Evolutionary conservation across 371 early-diverging fungal genomes (phyloP).

Genomic region (Mortierella sp.): DNA sequence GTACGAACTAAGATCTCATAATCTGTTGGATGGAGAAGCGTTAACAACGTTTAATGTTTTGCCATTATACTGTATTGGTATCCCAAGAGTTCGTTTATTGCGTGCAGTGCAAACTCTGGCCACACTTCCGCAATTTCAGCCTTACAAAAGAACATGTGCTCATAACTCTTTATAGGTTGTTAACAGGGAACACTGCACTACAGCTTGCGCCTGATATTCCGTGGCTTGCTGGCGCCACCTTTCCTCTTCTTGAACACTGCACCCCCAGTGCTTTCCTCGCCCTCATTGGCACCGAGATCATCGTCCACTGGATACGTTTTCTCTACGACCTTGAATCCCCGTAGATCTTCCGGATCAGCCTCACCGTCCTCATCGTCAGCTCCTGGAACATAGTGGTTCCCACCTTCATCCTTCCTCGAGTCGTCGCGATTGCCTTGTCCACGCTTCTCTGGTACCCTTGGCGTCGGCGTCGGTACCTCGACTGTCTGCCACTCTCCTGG

Average conservation of each 20-base stretch:
- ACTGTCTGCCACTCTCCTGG: conserved; percentile 52
- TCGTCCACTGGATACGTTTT: conserved; percentile 59
- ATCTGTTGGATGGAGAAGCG: no score
- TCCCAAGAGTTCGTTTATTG: no score
- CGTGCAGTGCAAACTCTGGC: no score
- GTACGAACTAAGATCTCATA: no score
- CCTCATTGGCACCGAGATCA: conserved; percentile 17
- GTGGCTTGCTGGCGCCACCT: conserved; percentile 43
- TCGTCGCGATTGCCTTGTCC: neutral
- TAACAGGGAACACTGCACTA: conserved; percentile 11
- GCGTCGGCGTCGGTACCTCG: conserved; percentile 7
- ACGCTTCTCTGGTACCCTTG: neutral
- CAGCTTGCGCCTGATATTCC: conserved; percentile 51
- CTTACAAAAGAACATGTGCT: no score
- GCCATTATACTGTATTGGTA: no score
- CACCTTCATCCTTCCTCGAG: conserved; percentile 15
- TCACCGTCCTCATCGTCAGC: conserved; percentile 60
- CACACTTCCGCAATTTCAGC: no score
- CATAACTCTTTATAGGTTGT: no score
- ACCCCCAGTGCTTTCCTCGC: conserved; percentile 8
- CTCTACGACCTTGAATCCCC: conserved; percentile 65
- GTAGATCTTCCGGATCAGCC: conserved; percentile 60
- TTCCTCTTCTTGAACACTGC: conserved; percentile 70
- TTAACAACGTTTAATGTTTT: no score
- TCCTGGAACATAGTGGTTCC: conserved; percentile 17